Conservation (phyloP, 305 asterid genomes). For the Fraxinus dipetala region DNA sequence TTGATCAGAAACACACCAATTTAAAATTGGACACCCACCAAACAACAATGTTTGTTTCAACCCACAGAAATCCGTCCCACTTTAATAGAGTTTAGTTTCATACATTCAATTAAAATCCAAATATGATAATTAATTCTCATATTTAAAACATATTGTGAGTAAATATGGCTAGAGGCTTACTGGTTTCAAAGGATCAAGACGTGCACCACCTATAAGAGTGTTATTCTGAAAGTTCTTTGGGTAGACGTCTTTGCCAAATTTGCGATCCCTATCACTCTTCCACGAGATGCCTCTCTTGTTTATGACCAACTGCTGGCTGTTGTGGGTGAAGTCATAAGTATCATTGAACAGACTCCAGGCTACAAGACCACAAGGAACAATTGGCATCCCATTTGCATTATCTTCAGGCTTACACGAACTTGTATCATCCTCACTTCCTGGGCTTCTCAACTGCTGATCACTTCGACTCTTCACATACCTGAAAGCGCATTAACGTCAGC, state of each 20-base stretch:
- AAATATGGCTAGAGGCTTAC: conserved; percentile 43
- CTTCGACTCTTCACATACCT: conserved; percentile 90
- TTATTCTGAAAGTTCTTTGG: conserved; percentile 70
- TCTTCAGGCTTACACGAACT: conserved; percentile 69
- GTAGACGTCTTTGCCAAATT: conserved; percentile 70
- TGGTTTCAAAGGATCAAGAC: conserved; percentile 40
- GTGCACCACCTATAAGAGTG: conserved; percentile 53
- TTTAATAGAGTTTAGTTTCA: not conserved
- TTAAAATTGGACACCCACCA: not conserved
- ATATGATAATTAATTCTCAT: not conserved
- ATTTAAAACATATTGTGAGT: not conserved
- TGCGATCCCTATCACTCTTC: conserved; percentile 82
- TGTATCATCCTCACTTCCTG: conserved; percentile 29
- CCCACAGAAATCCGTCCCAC: not conserved
- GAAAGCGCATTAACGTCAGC: not conserved
- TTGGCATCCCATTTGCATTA: conserved; percentile 33
- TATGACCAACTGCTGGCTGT: conserved; percentile 45
- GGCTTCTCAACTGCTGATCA: conserved; percentile 70
- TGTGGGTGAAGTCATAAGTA: conserved; percentile 51
- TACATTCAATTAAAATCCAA: conserved; percentile 4
- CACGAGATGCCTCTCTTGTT: conserved; percentile 69
- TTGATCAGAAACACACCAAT: not conserved
- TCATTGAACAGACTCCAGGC: conserved; percentile 92
- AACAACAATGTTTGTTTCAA: not conserved
- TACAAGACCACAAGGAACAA: conserved; percentile 91